Conservation (phyloP, 2,329 filamentous ascomycete species). For the Fusarium sp. region DNA sequence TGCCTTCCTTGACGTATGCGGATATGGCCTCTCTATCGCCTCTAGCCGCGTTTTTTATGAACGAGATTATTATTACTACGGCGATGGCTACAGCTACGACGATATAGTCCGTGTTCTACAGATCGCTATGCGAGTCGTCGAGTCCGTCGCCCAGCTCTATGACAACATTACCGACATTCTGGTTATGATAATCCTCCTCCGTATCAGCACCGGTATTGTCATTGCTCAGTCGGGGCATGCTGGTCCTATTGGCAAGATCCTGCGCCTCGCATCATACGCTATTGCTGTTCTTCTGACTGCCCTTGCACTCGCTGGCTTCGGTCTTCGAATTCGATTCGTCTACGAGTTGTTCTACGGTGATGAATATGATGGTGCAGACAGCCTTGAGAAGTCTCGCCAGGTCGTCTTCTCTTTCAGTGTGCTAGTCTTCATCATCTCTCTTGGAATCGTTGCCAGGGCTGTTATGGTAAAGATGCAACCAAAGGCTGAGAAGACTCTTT, state of each 20-base stretch:
- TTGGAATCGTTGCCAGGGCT: conserved; percentile 29
- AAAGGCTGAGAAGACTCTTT: conserved; percentile 25
- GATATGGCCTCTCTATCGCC: conserved; percentile 27
- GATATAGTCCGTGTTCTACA: neutral
- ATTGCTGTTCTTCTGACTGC: conserved; percentile 28
- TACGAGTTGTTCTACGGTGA: neutral
- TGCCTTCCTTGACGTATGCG: conserved; percentile 37
- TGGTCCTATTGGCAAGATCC: conserved; percentile 19
- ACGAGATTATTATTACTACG: neutral
- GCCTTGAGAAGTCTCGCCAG: neutral
- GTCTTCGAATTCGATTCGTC: conserved; percentile 32
- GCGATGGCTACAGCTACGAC: neutral
- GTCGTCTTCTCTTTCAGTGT: conserved; percentile 31
- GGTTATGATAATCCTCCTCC: conserved; percentile 46
- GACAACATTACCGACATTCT: conserved; percentile 37
- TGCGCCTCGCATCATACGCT: conserved; percentile 34
- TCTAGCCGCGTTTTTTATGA: neutral
- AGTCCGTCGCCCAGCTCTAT: conserved; percentile 5
- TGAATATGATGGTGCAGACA: neutral
- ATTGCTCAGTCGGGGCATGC: conserved; percentile 27
- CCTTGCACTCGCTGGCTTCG: conserved; percentile 38
- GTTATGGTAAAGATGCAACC: conserved; percentile 43
- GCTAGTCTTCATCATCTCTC: conserved; percentile 35
- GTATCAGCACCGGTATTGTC: conserved; percentile 42
- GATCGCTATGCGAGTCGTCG: conserved; percentile 9